A percentile compares a stretch with the other conserved stretches of the same genome.
These are phyloP conservation scores for Jamesozyma spencerorum DNA, from an alignment of 805 yeast genomes.

Conservation along the genomic window DNA sequence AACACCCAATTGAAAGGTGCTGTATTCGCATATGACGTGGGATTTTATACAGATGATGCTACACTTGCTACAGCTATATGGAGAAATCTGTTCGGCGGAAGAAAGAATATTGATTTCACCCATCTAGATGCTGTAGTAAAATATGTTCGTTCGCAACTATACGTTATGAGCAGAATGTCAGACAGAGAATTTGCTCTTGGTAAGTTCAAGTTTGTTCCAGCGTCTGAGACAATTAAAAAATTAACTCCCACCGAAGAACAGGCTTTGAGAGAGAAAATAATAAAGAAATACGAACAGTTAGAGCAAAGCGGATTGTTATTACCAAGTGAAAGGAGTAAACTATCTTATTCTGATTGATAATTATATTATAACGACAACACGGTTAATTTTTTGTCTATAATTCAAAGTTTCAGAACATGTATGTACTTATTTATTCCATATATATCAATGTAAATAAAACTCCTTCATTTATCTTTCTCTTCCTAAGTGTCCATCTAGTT, in stretches of 20 bases:
- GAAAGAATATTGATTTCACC: conserved; percentile 68
- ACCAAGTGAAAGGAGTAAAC: conserved; percentile 51
- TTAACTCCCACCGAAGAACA: conserved; percentile 57
- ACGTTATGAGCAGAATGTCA: conserved; percentile 73
- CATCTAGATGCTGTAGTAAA: conserved; percentile 84
- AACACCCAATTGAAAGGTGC: conserved; percentile 85
- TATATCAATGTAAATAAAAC: conserved; percentile 1
- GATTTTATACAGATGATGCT: conserved; percentile 67
- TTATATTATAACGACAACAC: not conserved
- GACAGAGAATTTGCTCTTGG: conserved; percentile 94
- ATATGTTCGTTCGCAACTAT: conserved; percentile 81
- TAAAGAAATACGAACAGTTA: conserved; percentile 43
- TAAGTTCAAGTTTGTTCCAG: conserved; percentile 73
- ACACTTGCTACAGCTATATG: conserved; percentile 71
- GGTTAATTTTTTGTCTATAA: not conserved
- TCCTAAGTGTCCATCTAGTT: not conserved
- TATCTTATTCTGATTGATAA: conserved; percentile 39
- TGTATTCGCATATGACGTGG: conserved; percentile 88
- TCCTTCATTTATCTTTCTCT: no score
- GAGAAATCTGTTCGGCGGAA: conserved; percentile 88
- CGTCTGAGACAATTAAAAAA: conserved; percentile 67
- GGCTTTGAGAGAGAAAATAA: conserved; percentile 41
- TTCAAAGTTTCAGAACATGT: not conserved
- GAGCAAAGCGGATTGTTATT: conserved; percentile 35
- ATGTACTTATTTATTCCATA: conserved; percentile 1